Evolutionary conservation across 1,284 basidiomycete species (phyloP).

Genomic region (Puccinia novopanici): DNA sequence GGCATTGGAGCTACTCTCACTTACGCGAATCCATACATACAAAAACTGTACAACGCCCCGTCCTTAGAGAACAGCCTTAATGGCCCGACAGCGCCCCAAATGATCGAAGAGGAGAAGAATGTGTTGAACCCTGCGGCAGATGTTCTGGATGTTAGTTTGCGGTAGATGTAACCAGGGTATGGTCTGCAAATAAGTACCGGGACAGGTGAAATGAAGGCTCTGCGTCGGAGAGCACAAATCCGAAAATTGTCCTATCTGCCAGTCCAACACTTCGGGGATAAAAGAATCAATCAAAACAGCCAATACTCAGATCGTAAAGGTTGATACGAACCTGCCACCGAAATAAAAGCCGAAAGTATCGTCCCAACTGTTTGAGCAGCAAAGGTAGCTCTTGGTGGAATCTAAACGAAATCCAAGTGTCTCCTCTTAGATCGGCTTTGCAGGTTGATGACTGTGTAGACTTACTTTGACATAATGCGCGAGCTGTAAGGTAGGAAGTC

Average conservation of each 20-base stretch:
- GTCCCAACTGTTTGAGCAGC: conserved; percentile 41
- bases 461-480: conserved; percentile 50
- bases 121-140: conserved; percentile 19
- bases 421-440: not conserved
- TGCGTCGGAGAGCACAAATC: conserved; percentile 48
- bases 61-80: conserved; percentile 24
- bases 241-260: conserved; percentile 32
- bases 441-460: not conserved
- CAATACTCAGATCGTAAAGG: not conserved
- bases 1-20: not conserved
- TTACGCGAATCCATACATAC: conserved; percentile 44
- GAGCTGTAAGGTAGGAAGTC: conserved; percentile 20
- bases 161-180: not conserved
- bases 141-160: not conserved
- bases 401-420: not conserved
- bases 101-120: conserved; percentile 40
- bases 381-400: conserved; percentile 42
- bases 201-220: conserved; percentile 38
- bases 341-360: conserved; percentile 35
- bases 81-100: conserved; percentile 48
- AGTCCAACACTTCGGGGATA: conserved; percentile 26
- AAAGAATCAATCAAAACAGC: not conserved
- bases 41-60: conserved; percentile 37
- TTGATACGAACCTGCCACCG: conserved; percentile 30
- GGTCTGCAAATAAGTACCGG: conserved; percentile 9